Conservation (phyloP, 2,329 filamentous ascomycete genomes). For the Arthrobotrys musiformis region DNA sequence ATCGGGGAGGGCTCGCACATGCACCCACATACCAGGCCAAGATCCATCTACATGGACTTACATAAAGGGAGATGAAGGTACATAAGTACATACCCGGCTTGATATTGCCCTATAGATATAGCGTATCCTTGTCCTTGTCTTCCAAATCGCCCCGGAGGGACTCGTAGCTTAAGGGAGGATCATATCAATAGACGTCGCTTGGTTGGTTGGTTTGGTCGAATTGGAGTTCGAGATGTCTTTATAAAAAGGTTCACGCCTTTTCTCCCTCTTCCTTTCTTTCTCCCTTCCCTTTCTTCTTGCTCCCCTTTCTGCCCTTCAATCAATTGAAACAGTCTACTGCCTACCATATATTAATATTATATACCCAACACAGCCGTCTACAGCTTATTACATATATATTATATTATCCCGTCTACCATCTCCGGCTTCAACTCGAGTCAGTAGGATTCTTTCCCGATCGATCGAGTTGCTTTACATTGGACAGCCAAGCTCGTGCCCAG, state of each 20-base stretch:
- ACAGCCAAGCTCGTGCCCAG: background rate
- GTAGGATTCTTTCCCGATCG: background rate
- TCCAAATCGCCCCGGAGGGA: too few relatives aligned
- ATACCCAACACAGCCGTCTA: background rate
- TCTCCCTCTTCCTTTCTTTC: background rate
- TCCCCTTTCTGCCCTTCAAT: background rate
- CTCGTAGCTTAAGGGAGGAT: too few relatives aligned
- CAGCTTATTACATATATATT: background rate
- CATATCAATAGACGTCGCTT: too few relatives aligned
- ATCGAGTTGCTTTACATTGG: too few relatives aligned
- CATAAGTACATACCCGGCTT: too few relatives aligned
- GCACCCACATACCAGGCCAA: too few relatives aligned
- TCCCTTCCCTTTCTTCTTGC: background rate
- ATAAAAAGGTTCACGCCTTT: background rate
- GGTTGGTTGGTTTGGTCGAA: background rate
- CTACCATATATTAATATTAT: background rate
- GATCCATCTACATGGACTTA: too few relatives aligned
- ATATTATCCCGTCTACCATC: background rate
- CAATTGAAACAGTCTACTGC: background rate
- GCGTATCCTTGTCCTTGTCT: too few relatives aligned
- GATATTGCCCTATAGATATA: too few relatives aligned
- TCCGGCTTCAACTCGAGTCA: background rate
- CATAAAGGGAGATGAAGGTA: too few relatives aligned
- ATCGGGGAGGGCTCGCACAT: too few relatives aligned
- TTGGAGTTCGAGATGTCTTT: background rate